A percentile compares a stretch with the other conserved stretches of the same genome.
These are phyloP conservation scores for Paramecium bursaria DNA, from an alignment of 73 alveolate species.

Conservation along the genomic window DNA sequence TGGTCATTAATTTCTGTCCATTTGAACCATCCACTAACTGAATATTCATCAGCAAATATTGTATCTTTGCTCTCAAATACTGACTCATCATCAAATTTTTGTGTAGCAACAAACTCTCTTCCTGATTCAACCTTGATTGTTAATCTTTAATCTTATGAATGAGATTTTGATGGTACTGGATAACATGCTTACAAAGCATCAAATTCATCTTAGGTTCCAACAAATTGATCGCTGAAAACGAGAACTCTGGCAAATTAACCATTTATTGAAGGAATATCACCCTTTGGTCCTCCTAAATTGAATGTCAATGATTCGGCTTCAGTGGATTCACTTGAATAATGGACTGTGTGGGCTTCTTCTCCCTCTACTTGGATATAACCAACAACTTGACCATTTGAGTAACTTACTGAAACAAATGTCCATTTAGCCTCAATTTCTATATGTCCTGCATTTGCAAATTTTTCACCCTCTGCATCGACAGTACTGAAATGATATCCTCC, in stretches of 20 bases:
- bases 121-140: conserved; percentile 34
- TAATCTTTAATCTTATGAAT: conserved; percentile 10
- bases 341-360: conserved; percentile 8
- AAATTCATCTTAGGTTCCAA: neutral
- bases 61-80: conserved; percentile 18
- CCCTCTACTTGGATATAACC: conserved; percentile 36
- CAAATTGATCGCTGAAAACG: conserved; percentile 43
- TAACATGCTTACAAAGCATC: conserved; percentile 12
- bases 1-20: conserved; percentile 4
- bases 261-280: conserved; percentile 25
- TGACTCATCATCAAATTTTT: conserved; percentile 10
- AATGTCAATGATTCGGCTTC: neutral
- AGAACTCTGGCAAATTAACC: conserved; percentile 52
- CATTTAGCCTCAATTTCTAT: conserved; percentile 53
- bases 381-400: neutral
- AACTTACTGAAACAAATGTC: conserved; percentile 18
- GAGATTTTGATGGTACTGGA: conserved; percentile 16
- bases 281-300: conserved; percentile 28
- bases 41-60: conserved; percentile 51
- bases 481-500: conserved; percentile 58
- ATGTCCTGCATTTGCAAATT: conserved; percentile 11
- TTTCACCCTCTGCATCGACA: conserved; percentile 29
- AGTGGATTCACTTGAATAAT: neutral
- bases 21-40: conserved; percentile 61
- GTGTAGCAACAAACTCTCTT: conserved; percentile 46